Evolutionary conservation across 148 eudicot genomes (phyloP), one percentile per base, ranked within the genome.

Genomic region (Chenopodium album): DNA sequence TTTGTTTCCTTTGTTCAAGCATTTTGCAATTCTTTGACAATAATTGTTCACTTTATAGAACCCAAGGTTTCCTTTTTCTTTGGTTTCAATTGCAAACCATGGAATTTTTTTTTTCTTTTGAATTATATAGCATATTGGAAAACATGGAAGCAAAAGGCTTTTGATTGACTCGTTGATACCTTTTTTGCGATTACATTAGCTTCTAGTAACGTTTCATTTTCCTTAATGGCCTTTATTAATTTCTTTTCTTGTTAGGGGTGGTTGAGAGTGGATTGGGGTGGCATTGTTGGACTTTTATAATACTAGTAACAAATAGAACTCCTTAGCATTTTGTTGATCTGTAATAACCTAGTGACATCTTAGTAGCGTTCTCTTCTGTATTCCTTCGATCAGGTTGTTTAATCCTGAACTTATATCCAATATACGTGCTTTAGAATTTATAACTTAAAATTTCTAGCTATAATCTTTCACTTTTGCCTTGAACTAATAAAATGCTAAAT

Each of bases 21-120:
- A 74, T 78, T 59, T 74, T 64, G 47, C 26, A 32, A 29, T 46
- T 63, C 48, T 50, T 68, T 70, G 64, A 69, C 75, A 29, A 84
- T 84, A 79, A 80, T 84, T 78, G 76, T 37, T 78, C 73, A 83
- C 81, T 83, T 83, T 78, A 34, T 73, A 64, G 81, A 72, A 62
- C 64, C 16, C 78, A 48, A 72, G 72, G 34, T 76, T 26, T 52
- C 65, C 66, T 52, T 81, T 81, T 75, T 75, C 65, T 66, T 52
- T 47, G 13, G 74, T 48, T 73, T 20, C 28, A 54, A 19, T 0
- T 64, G 71, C 67, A 56, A 60, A 52, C 70, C 26, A 37, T 69
- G 37, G 32, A 75, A 76, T 8, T 34, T n/a, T 76, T 28, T 28
- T 47, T 50, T 54, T 34, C 20, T 52, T 73, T 79, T 75, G 66